A percentile compares a stretch with the other conserved stretches of the same genome.
These are phyloP conservation scores for Teratosphaeria pseudoeucalypti DNA, from an alignment of 2,329 filamentous ascomycete genomes.

Conservation along the genomic window DNA sequence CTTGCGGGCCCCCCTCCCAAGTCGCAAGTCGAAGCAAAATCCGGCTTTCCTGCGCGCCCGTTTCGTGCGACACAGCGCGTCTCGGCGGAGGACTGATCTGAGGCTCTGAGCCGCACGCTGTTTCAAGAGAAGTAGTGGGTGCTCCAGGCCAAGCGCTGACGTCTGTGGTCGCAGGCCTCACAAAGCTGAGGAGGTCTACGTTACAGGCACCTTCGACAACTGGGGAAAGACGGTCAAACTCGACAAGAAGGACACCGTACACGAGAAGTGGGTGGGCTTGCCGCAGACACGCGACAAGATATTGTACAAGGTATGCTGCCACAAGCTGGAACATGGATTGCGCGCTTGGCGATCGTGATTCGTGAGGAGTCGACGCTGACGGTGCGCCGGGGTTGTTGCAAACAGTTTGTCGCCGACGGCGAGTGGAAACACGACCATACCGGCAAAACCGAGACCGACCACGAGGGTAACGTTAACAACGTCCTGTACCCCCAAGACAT, in stretches of 20 bases:
- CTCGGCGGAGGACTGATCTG: neutral
- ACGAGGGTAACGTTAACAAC: constrained; percentile 83
- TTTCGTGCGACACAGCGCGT: neutral
- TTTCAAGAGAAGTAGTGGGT: neutral
- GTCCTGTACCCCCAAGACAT: constrained; percentile 70
- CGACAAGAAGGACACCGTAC: constrained; percentile 60
- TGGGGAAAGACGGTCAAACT: constrained; percentile 84
- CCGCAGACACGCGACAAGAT: constrained; percentile 58
- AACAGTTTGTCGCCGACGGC: constrained; percentile 91
- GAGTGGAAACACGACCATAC: constrained; percentile 76
- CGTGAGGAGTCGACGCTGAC: constrained; percentile 4
- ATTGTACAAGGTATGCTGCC: constrained; percentile 74
- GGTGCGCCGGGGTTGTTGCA: neutral
- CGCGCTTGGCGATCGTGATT: neutral
- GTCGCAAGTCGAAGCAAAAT: neutral
- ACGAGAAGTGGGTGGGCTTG: constrained; percentile 72
- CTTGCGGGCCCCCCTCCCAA: neutral
- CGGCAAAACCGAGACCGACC: constrained; percentile 72
- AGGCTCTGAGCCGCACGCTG: neutral
- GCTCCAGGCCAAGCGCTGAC: neutral
- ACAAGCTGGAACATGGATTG: neutral
- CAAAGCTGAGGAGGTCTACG: constrained; percentile 75
- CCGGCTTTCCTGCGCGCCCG: neutral
- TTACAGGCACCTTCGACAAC: constrained; percentile 91
- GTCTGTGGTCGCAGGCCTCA: constrained; percentile 32